A percentile compares a stretch with the other conserved stretches of the same genome.
phyloP scores from a whole-genome alignment of 2,329 filamentous ascomycete species.

The Aspergillus terreus region DNA sequence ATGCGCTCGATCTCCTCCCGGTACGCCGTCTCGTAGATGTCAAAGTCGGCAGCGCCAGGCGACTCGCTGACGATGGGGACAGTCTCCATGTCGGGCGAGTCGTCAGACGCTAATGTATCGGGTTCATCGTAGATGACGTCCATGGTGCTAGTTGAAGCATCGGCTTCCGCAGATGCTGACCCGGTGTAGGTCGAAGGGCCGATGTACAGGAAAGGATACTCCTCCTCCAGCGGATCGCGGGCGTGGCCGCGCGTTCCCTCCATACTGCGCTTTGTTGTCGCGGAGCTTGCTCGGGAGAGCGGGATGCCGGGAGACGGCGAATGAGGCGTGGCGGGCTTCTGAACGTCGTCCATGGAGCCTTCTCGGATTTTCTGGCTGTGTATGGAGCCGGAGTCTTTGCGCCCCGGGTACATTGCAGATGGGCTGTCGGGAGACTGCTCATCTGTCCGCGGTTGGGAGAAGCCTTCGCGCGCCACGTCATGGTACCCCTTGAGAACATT shows the following conservation, averaged over 20 bases:
- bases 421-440: constrained; percentile 1
- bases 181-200: constrained; percentile 54
- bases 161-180: constrained; percentile 13
- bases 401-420: constrained; percentile 14
- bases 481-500: constrained; percentile 55
- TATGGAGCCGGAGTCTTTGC: constrained; percentile 24
- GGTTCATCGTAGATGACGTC: constrained; percentile 6
- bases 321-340: constrained; percentile 20
- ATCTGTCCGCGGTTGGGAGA: neutral
- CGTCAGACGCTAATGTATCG: neutral
- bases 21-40: constrained; percentile 87
- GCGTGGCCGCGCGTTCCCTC: constrained; percentile 57
- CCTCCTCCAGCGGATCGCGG: constrained; percentile 62
- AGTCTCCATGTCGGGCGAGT: constrained; percentile 1
- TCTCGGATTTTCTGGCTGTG: constrained; percentile 17
- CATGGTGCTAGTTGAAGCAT: neutral
- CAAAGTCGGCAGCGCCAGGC: constrained; percentile 76
- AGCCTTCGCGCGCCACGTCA: constrained; percentile 18
- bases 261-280: constrained; percentile 34
- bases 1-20: constrained; percentile 77
- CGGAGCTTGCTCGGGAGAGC: constrained; percentile 27
- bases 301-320: constrained; percentile 26
- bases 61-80: constrained; percentile 69
- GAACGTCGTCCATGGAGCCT: constrained; percentile 15
- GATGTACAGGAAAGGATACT: constrained; percentile 70